Base-by-base conservation (phyloP, 345 rosid genomes). In the Tarenaya hassleriana region DNA sequence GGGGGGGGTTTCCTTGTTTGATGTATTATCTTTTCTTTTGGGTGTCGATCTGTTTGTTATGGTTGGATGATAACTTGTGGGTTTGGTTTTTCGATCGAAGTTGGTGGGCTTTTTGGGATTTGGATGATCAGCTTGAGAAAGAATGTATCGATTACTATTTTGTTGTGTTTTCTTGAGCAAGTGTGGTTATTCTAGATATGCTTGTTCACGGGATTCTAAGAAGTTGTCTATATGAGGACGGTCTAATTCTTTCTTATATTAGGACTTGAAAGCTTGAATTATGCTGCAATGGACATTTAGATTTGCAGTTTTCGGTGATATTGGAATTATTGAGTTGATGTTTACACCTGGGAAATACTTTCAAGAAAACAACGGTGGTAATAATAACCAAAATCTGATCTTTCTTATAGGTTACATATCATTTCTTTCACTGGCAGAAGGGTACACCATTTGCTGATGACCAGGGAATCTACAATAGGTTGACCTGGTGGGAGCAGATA, bases 401-500 rank as follows among this genome's bases (percentile, higher is more conserved):
- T 27, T 3, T 52, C 11, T 59, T 32, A 8, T 35, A 83, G 84
- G 60, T 83, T 29, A 86, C 88, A 0, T 86, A 86, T 60, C 95
- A 76, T 27, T 78, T 70, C 58, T 86, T 86, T 32, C 95, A 83
- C 55, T 80, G 91, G 91, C 80, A 80, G 77, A 83, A 83, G 63
- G 92, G 92, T 56, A 80, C 84, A 6, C 92, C 92, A 0, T 83
- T 83, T 45, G 76, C 76, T 1, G 92, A 83, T 66, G 92, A 83
- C 57, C 88, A 80, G 63, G 88, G 92, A 11, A 71, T 84, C 72
- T 81, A 81, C 75, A 84, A 84, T 19, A 37, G 75, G 42, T 50
- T 83, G 67, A 83, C 88, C 32, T 83, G 88, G 92, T 80, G 88
- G 87, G 92, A 83, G 63, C 92, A 83, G 68, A 78, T 83, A 18